Evolutionary conservation across 169 alveolate genomes (phyloP), one percentile per base, ranked within the genome.

Genomic region (Theileria luwenshuni): DNA sequence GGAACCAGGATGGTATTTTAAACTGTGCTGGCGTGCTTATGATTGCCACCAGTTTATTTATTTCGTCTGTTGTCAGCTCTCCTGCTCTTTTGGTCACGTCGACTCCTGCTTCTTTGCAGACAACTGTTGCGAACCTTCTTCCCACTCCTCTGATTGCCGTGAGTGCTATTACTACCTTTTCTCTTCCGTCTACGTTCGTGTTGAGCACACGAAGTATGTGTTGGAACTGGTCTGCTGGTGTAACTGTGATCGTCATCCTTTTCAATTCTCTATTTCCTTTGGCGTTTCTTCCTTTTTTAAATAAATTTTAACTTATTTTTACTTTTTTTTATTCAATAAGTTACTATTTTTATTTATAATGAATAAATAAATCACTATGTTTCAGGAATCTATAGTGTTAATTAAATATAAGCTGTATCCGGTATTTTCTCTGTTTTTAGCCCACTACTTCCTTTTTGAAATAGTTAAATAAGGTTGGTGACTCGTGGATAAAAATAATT

Each of bases 181-280:
- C 97, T 69, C 98, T 96, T 51, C 99, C 99, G 54, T 97, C 99
- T 68, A 98, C 98, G 95, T 98, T 98, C 74, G 99, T 97, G 94
- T 98, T 98, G 90, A 96, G 93, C 84, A 98, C 92, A 94, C 99
- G 98, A 74, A 95, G 94, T 76, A 97, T 95, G 92, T 96, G 99
- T 86, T 94, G 99, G 90, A 98, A 98, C 85, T 97, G 97, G 71
- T 92, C 94, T 65, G 92, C 63, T 32, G 88, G 83, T 0, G 90
- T 85, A 58, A 89, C 84, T 42, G 84, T 84, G 32, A 89, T 71
- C 62, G 94, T 71, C 94, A 89, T 89, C 85, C 60, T 41, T 27
- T 17, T 38, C n/a, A n/a, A n/a, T n/a, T n/a, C n/a, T 56, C 38
- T 56, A 38, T 56, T n/a, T 56, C 47, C 30, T 28, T 32, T 56